Base-by-base conservation (phyloP, 768 basidiomycete species). In the Boletus pseudopeckii region DNA sequence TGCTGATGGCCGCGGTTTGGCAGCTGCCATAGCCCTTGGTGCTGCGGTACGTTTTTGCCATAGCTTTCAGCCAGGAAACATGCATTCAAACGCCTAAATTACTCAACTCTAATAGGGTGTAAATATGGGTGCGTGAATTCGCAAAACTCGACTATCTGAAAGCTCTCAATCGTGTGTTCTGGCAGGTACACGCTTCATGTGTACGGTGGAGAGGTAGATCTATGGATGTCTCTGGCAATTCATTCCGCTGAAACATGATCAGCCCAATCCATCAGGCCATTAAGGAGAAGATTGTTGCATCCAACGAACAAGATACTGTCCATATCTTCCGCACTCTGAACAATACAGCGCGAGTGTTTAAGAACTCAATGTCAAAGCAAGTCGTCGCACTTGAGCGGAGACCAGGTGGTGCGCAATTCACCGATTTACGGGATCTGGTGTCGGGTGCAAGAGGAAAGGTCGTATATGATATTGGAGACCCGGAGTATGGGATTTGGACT, bases 271-370 rank as follows among this genome's bases (percentile, higher is more conserved):
- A 96, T 68, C 80, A 88, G 55, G 88, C 84, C 57, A 90, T 98
- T 78, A 97, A 98, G 69, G 79, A 93, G 49, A 88, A 82, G 70
- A 96, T 97, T 44, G 86, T 97, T 34, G 76, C 81, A 14, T 86
- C 92, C 13, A 84, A 80, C 1, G 95, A 97, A 68, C 79, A 80
- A 50, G 90, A 93, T 67, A 92, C 92, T 0, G 67, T 88, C 3
- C 93, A 95, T 70, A 94, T 97, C 61, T 93, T 97, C 78, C 82
- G 94, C 47, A 92, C 90, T 1, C 71, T 96, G 43, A 77, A 79
- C 64, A 92, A 93, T 65, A 91, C 90, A 3, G 82, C 89, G 13
- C 81, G 90, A n/a, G 89, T 92, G 11, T 90, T 78, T 77, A 92
- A 87, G 77, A 95, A 95, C 74, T 81, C 81, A 50, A 83, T 96